phyloP scores from a whole-genome alignment of 768 basidiomycete species.

The Russula olivacea region DNA sequence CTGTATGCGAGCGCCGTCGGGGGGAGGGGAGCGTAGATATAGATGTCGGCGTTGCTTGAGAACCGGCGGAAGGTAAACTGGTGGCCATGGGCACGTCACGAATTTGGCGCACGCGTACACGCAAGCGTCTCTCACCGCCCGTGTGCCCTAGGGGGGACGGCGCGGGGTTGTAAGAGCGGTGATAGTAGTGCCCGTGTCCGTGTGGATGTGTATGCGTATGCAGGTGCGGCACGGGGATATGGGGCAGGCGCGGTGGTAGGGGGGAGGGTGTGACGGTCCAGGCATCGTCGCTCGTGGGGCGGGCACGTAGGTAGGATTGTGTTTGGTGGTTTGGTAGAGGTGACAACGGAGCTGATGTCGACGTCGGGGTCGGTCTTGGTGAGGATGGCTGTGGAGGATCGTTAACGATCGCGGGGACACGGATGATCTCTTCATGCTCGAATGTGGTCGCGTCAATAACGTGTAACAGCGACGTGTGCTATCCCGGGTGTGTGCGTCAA shows the following conservation, averaged over 20 bases:
- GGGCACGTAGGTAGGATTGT: constrained; percentile 10
- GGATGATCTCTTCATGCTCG: constrained; percentile 64
- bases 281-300: neutral
- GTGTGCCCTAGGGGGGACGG: neutral
- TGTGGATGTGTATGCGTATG: constrained; percentile 12
- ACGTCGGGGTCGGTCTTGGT: constrained; percentile 17
- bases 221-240: constrained; percentile 6
- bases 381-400: constrained; percentile 23
- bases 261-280: neutral
- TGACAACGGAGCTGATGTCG: constrained; percentile 7
- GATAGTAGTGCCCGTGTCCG: constrained; percentile 17
- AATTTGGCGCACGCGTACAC: constrained; percentile 13
- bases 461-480: constrained; percentile 82
- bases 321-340: constrained; percentile 6
- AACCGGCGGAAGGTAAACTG: neutral
- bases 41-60: neutral
- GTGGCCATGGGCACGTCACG: constrained; percentile 6
- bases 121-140: constrained; percentile 10
- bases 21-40: neutral
- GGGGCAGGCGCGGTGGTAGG: constrained; percentile 1
- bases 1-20: constrained; percentile 11
- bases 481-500: neutral
- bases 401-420: constrained; percentile 42
- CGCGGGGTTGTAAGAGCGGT: constrained; percentile 6
- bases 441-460: constrained; percentile 85